phyloP scores from a whole-genome alignment of 148 eudicot species.

The Silene conica region DNA sequence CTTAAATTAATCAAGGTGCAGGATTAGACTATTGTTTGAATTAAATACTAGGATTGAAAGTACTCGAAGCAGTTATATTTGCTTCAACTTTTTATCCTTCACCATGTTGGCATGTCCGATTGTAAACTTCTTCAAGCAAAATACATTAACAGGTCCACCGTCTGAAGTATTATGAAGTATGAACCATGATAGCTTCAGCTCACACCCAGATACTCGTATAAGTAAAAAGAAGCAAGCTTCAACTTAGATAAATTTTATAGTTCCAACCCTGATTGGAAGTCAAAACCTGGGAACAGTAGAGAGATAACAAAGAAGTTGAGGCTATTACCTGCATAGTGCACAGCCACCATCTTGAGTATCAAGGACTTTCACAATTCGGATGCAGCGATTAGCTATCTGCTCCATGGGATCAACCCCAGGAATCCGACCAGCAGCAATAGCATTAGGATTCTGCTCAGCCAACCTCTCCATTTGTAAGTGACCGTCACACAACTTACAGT shows the following conservation, averaged over 20 bases:
- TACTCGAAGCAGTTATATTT: not conserved
- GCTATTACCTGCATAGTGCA: constrained; percentile 60
- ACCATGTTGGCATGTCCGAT: not conserved
- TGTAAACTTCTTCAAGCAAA: not conserved
- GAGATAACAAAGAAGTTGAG: not conserved
- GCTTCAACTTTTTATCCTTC: not conserved
- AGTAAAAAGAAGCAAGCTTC: not conserved
- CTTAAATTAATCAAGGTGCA: not conserved
- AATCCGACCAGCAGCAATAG: constrained; percentile 81
- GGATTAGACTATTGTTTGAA: not conserved
- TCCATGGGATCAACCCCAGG: constrained; percentile 62
- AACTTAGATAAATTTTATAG: not conserved
- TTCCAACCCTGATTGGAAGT: not conserved
- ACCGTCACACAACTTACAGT: constrained; percentile 57
- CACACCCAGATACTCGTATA: not conserved
- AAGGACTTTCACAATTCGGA: constrained; percentile 46
- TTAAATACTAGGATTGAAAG: not conserved
- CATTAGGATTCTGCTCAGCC: constrained; percentile 61
- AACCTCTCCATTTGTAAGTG: constrained; percentile 48
- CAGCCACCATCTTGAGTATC: constrained; percentile 54
- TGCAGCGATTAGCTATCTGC: constrained; percentile 63
- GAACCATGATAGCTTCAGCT: not conserved
- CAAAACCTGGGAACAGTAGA: not conserved
- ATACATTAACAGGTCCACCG: not conserved
- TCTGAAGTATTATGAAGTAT: not conserved